phyloP scores from a whole-genome alignment of 257 asterid species.

The Cordia subcordata region DNA sequence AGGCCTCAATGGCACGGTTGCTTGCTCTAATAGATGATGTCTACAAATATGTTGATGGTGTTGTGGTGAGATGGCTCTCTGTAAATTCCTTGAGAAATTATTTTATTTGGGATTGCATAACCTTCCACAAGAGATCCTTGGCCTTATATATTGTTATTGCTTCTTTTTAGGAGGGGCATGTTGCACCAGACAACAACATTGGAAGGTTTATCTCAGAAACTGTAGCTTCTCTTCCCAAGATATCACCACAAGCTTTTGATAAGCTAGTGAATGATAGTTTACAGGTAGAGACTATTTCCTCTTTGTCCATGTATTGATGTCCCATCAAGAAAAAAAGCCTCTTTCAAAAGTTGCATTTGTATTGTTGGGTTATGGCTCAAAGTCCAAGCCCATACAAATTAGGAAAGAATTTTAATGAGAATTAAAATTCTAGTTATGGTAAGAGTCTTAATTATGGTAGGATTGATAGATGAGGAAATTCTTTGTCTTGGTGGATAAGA shows the following conservation, averaged over 20 bases:
- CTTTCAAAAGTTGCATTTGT: too few species aligned
- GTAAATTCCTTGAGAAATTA: neutral
- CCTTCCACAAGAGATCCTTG: neutral
- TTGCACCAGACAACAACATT: constrained; percentile 57
- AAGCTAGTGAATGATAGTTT: constrained; percentile 46
- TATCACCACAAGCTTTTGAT: constrained; percentile 47
- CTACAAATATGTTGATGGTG: constrained; percentile 84
- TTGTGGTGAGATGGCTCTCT: constrained; percentile 60
- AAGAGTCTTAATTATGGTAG: too few species aligned
- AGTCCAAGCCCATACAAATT: too few species aligned
- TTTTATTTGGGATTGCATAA: neutral
- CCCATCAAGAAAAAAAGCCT: too few species aligned
- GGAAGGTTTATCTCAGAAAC: constrained; percentile 73
- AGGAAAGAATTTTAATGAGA: too few species aligned
- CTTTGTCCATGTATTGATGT: too few species aligned
- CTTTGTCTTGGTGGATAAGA: too few species aligned
- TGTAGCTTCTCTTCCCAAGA: constrained; percentile 63
- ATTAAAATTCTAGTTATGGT: too few species aligned
- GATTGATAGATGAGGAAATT: too few species aligned
- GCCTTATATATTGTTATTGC: neutral
- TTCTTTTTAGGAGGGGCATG: constrained; percentile 63
- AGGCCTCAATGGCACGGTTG: constrained; percentile 78
- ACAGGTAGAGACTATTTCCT: constrained; percentile 44
- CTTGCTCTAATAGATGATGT: constrained; percentile 78
- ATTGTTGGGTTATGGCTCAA: too few species aligned